Evolutionary conservation across 208 protist genomes (phyloP).

Genomic region (Herpetomonas tarakana): DNA sequence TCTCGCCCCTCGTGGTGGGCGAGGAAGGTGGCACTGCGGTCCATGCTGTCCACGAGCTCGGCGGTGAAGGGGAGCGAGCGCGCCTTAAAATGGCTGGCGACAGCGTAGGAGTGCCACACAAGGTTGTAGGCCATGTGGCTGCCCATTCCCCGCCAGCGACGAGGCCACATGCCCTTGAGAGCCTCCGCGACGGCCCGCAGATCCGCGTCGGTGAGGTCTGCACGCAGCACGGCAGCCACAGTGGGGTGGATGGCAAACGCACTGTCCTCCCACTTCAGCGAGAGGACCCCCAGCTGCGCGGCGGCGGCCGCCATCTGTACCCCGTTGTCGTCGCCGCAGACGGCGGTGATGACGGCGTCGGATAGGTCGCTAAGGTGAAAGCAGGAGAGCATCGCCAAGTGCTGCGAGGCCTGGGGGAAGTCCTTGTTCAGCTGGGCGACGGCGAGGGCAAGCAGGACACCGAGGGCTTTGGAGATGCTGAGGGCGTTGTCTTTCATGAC

Average conservation of each 20-base stretch:
- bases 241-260: conserved; percentile 60
- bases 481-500: conserved; percentile 40
- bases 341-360: conserved; percentile 39
- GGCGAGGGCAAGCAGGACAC: conserved; percentile 48
- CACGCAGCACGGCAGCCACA: conserved; percentile 40
- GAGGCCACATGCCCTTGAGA: conserved; percentile 63
- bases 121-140: conserved; percentile 53
- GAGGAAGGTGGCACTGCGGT: conserved; percentile 68
- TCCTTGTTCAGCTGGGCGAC: conserved; percentile 31
- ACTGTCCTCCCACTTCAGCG: conserved; percentile 64
- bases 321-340: conserved; percentile 37
- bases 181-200: conserved; percentile 26
- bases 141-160: conserved; percentile 64
- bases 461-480: conserved; percentile 51
- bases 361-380: conserved; percentile 63
- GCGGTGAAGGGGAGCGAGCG: conserved; percentile 21
- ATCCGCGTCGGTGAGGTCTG: neutral
- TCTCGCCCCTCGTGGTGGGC: conserved; percentile 59
- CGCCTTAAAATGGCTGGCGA: conserved; percentile 24
- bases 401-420: conserved; percentile 25
- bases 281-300: conserved; percentile 52
- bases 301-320: conserved; percentile 37
- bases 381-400: conserved; percentile 45
- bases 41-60: conserved; percentile 41
- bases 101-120: conserved; percentile 67